Evolutionary conservation across 2,329 filamentous ascomycete genomes (phyloP), one percentile per base, ranked within the genome.

Genomic region (Claviceps cyperi): DNA sequence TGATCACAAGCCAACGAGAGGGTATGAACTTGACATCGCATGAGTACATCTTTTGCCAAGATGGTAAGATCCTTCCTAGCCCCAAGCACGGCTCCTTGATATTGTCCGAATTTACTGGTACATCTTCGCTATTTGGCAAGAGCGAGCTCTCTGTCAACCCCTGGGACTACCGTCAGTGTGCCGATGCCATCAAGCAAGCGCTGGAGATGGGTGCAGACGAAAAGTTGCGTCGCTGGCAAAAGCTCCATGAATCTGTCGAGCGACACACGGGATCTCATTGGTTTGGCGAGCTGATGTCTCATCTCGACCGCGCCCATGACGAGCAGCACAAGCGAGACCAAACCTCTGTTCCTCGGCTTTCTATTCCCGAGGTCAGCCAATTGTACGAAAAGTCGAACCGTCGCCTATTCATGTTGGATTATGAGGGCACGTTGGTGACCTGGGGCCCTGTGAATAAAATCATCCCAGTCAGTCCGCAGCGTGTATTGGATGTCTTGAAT

Each of bases 21-120:
- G 91, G 91, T 54, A 97, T 97, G 92, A 97, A 96, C 63, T 69
- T 97, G 50, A 96, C 91, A 0, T 90, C 86, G 5, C 92, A 97
- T 63, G 91, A 97, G 64, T 97, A 89, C 61, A 77, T 96, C 36
- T 86, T 87, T 57, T 96, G 90, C 61, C 91, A 97, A 62, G 91
- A 97, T 60, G 90, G 90, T 40, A 78, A 78, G 56, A 74, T 76
- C 48, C 69, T 78, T 54, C 72, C 75, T 2, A 71, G 81, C 51
- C 89, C 89, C 69, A 90, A 87, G 66, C 81, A 92, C 60, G 88
- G 88, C 2, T 90, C 89, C 1, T 74, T 97, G 43, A 95, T 97
- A 56, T 72, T 97, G 49, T 95, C 88, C 55, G 91, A 97, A 64
- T 97, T 97, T 62, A 95, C 91, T 2, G 92, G 91, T 22, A 94